Evolutionary conservation across 2,329 filamentous ascomycete species (phyloP).

Genomic region (Epicoccum sorghinum): DNA sequence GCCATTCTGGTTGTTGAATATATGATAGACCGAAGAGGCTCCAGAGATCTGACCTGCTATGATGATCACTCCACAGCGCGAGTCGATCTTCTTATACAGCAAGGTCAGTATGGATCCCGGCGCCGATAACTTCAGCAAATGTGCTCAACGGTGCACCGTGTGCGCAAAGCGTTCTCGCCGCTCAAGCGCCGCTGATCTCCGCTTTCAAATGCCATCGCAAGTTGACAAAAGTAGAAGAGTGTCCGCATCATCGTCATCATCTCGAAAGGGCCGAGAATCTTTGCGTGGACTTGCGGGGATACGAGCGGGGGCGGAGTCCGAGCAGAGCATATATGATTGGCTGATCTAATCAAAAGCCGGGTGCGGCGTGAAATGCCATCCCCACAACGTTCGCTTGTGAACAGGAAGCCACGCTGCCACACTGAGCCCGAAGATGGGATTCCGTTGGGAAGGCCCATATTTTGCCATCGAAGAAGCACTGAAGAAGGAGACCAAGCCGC

Average conservation of each 20-base stretch:
- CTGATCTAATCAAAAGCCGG: background rate
- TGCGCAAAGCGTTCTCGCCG: background rate
- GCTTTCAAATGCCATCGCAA: background rate
- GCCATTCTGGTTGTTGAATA: constrained; percentile 2
- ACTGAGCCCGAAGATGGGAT: no score
- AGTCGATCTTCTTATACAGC: constrained; percentile 6
- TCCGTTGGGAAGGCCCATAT: constrained; percentile 5
- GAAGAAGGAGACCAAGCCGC: background rate
- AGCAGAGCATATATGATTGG: constrained; percentile 1
- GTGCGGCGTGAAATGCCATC: constrained; percentile 10
- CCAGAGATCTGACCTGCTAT: background rate
- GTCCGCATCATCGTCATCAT: constrained; percentile 12
- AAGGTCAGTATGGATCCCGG: background rate
- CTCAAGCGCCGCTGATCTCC: background rate
- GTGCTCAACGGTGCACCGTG: background rate
- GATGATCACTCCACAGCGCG: background rate
- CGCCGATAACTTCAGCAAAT: background rate
- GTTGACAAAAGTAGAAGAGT: constrained; percentile 7
- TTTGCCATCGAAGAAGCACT: background rate
- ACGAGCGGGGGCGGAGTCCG: constrained; percentile 5
- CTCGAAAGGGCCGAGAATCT: constrained; percentile 11
- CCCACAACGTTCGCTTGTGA: constrained; percentile 2
- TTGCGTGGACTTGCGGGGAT: constrained; percentile 13
- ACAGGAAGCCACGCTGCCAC: background rate
- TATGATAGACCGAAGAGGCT: background rate